Evolutionary conservation across 305 asterid genomes (phyloP).

Genomic region (Fraxinus xanthoxyloides): DNA sequence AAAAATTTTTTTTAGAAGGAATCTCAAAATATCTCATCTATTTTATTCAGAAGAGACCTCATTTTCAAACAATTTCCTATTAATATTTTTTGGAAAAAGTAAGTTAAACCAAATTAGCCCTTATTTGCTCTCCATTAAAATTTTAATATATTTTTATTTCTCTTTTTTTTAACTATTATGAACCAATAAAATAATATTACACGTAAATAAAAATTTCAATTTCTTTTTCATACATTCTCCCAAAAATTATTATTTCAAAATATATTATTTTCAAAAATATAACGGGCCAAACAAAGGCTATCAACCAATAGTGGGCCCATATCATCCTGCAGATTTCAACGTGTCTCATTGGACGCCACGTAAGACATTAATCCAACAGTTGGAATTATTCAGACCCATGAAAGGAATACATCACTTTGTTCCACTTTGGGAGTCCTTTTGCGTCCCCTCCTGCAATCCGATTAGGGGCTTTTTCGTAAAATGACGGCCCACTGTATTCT

Average conservation of each 20-base stretch:
- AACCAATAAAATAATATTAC: too few relatives aligned
- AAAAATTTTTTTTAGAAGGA: background rate
- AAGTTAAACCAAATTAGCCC: too few relatives aligned
- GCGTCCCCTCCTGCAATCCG: background rate
- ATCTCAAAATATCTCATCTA: background rate
- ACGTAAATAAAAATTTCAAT: too few relatives aligned
- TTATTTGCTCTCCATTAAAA: too few relatives aligned
- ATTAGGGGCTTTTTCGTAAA: slow-evolving; percentile 13
- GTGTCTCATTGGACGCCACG: background rate
- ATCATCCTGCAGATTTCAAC: background rate
- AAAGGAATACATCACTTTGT: background rate
- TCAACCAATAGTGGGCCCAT: background rate
- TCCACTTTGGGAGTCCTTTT: background rate
- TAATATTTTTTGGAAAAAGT: too few relatives aligned
- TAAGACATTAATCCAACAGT: background rate
- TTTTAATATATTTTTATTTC: too few relatives aligned
- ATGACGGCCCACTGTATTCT: background rate
- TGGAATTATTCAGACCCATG: background rate
- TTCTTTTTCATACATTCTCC: too few relatives aligned
- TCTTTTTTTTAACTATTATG: too few relatives aligned
- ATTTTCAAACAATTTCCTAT: background rate
- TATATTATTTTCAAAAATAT: too few relatives aligned
- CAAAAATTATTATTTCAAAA: too few relatives aligned
- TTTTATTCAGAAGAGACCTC: background rate
- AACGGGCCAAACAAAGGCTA: too few relatives aligned